Conservation (phyloP, 257 asterid genomes). For the Marsdenia floribunda region DNA sequence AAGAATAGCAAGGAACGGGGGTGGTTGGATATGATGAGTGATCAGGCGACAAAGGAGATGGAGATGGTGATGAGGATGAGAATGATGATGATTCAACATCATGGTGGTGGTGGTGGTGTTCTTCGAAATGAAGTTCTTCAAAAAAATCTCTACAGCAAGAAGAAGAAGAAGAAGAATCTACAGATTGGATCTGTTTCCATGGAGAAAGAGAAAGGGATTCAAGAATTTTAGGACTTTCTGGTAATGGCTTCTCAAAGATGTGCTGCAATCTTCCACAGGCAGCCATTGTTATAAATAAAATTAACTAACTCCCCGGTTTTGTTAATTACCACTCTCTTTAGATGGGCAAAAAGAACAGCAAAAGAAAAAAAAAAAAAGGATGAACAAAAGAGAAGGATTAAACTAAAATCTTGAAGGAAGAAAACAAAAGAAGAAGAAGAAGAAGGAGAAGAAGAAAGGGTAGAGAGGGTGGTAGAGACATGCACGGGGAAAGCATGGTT, state of each 20-base stretch:
- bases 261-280: conserved; percentile 77
- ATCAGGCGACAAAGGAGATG: conserved; percentile 15
- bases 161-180: conserved; percentile 8
- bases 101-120: conserved; percentile 11
- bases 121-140: conserved; percentile 42
- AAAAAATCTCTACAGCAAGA: conserved; percentile 48
- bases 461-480: conserved; percentile 18
- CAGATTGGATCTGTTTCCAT: conserved; percentile 48
- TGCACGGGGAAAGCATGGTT: conserved; percentile 40
- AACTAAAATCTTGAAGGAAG: not conserved
- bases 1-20: conserved; percentile 10
- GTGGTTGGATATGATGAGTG: not conserved
- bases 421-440: not conserved
- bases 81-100: not conserved
- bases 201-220: conserved; percentile 61
- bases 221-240: conserved; percentile 48
- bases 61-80: not conserved
- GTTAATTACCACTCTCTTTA: no score
- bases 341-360: no score
- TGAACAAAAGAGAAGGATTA: not conserved
- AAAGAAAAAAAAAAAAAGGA: conserved; percentile 11
- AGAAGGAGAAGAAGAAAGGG: not conserved
- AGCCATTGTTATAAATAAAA: conserved; percentile 37
- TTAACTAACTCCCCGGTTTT: no score
- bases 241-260: conserved; percentile 66